phyloP scores from a whole-genome alignment of 208 protist species.

The Angomonas deanei region DNA sequence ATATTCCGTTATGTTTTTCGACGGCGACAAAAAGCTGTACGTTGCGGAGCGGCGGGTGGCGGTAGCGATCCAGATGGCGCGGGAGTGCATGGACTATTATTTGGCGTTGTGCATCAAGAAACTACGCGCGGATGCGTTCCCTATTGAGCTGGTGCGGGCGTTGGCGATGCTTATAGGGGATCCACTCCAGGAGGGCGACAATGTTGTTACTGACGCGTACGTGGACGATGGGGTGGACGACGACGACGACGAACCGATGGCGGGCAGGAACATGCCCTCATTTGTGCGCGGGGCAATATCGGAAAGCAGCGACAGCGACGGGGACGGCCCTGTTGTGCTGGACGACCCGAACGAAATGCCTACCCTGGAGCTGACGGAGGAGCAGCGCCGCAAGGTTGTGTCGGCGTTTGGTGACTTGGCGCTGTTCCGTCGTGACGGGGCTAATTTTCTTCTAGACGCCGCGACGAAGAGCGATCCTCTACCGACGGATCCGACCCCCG shows the following conservation, averaged over 20 bases:
- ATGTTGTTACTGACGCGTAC: slow-evolving; percentile 8
- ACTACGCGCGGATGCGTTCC: slow-evolving; percentile 67
- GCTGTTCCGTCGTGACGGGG: slow-evolving; percentile 35
- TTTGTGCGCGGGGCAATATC: slow-evolving; percentile 29
- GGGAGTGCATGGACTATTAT: slow-evolving; percentile 85
- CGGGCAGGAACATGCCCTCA: slow-evolving; percentile 14
- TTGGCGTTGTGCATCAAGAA: slow-evolving; percentile 73
- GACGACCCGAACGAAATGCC: slow-evolving; percentile 24
- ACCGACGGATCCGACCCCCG: not conserved
- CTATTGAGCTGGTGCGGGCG: slow-evolving; percentile 37
- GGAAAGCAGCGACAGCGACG: slow-evolving; percentile 2
- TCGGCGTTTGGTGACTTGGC: slow-evolving; percentile 60
- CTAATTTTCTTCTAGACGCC: not conserved
- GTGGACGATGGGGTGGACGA: too few species aligned
- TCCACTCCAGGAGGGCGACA: slow-evolving; percentile 21
- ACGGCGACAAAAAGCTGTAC: slow-evolving; percentile 82
- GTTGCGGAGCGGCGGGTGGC: slow-evolving; percentile 46
- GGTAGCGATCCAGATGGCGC: slow-evolving; percentile 38
- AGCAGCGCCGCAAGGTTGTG: slow-evolving; percentile 37
- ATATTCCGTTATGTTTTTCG: slow-evolving; percentile 66
- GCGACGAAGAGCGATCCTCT: not conserved
- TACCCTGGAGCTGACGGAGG: slow-evolving; percentile 35
- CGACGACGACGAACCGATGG: slow-evolving; percentile 15
- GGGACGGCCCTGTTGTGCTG: slow-evolving; percentile 6
- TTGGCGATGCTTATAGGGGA: slow-evolving; percentile 64